Percentiles rank a stretch among this genome's conserved stretches.
These are phyloP conservation scores for Verticillium alfalfae DNA, from an alignment of 2,329 filamentous ascomycete genomes.

Conservation along the genomic window DNA sequence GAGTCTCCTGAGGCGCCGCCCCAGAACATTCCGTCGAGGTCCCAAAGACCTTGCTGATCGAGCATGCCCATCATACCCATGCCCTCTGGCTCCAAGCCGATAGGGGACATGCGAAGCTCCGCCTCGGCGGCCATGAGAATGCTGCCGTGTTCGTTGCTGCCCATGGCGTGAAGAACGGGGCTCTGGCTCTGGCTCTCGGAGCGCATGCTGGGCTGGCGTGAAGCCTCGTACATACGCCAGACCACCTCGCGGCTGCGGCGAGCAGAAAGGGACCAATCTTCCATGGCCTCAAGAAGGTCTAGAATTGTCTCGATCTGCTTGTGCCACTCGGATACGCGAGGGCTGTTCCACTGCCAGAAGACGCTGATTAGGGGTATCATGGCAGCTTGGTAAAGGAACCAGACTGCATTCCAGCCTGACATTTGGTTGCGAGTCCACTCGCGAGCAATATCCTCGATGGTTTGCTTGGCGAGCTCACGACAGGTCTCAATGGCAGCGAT, in stretches of 20 bases:
- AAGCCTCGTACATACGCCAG: constrained; percentile 57
- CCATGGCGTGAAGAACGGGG: constrained; percentile 18
- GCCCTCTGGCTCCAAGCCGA: constrained; percentile 44
- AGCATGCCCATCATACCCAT: constrained; percentile 47
- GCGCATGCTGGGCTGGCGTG: constrained; percentile 28
- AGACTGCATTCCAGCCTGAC: constrained; percentile 75
- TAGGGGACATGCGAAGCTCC: constrained; percentile 44
- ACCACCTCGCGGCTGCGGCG: constrained; percentile 59
- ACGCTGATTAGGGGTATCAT: constrained; percentile 74
- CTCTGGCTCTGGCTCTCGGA: constrained; percentile 14
- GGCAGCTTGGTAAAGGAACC: constrained; percentile 75
- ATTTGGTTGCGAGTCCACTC: constrained; percentile 71
- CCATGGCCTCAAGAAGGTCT: constrained; percentile 57
- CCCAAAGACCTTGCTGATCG: constrained; percentile 50
- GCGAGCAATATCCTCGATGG: constrained; percentile 65
- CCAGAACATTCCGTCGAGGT: constrained; percentile 53
- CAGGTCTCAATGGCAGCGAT: constrained; percentile 63
- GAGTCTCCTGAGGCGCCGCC: constrained; percentile 29
- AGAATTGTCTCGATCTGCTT: constrained; percentile 54
- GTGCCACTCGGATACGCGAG: constrained; percentile 45
- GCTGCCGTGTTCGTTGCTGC: constrained; percentile 23
- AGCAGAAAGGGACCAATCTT: constrained; percentile 60
- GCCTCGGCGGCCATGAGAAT: constrained; percentile 23
- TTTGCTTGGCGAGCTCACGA: constrained; percentile 61
- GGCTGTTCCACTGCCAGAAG: constrained; percentile 58